Conservation (phyloP, 2,329 filamentous ascomycete genomes). For the Knufia petricola region DNA sequence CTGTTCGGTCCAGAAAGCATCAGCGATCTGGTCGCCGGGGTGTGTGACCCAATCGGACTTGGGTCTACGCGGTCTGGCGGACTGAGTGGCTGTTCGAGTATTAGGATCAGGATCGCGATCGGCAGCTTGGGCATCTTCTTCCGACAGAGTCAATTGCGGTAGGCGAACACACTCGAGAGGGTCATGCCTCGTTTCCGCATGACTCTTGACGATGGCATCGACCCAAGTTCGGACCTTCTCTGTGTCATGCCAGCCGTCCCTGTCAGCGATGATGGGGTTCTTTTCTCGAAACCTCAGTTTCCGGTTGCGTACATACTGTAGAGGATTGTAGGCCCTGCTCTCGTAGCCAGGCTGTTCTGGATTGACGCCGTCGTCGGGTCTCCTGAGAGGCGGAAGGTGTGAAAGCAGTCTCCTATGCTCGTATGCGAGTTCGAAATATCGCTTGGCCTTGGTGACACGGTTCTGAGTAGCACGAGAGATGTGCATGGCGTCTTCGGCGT, state of each 20-base stretch:
- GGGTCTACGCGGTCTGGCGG: constrained; percentile 56
- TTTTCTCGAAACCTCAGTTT: constrained; percentile 74
- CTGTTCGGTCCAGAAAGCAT: constrained; percentile 84
- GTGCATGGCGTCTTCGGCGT: constrained; percentile 28
- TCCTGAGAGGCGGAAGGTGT: constrained; percentile 59
- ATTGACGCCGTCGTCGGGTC: constrained; percentile 14
- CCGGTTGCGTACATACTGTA: constrained; percentile 86
- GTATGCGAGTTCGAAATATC: constrained; percentile 73
- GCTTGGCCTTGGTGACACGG: constrained; percentile 73
- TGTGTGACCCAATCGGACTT: constrained; percentile 77
- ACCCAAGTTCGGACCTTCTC: constrained; percentile 67
- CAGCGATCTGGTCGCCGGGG: constrained; percentile 77
- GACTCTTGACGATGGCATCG: constrained; percentile 51
- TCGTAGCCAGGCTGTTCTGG: constrained; percentile 20
- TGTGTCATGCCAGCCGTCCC: constrained; percentile 67
- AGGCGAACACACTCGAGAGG: constrained; percentile 37
- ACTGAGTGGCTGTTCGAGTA: constrained; percentile 24
- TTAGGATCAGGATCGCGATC: constrained; percentile 22
- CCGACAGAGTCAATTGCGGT: constrained; percentile 29
- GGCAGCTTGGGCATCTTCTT: constrained; percentile 9
- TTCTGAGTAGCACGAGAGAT: constrained; percentile 73
- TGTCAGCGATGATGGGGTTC: constrained; percentile 61
- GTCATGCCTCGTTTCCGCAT: constrained; percentile 35
- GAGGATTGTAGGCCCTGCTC: constrained; percentile 67
- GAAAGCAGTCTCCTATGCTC: constrained; percentile 77